phyloP scores from a whole-genome alignment of 345 rosid species.

The Moricandia moricandioides region DNA sequence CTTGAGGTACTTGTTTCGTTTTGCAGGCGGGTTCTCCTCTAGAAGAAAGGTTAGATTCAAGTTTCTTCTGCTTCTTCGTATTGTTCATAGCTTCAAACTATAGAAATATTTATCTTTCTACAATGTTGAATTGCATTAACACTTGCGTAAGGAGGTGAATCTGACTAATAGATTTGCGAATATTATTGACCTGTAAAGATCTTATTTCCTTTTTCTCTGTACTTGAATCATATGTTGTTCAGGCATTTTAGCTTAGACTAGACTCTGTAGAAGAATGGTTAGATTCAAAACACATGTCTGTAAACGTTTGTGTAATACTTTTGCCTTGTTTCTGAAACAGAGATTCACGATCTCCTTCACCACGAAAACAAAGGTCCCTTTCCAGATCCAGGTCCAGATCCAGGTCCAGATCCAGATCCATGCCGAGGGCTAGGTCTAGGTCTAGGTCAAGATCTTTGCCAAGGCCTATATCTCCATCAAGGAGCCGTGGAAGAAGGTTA shows the following conservation, averaged over 20 bases:
- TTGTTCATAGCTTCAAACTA: neutral
- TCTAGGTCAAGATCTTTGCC: conserved; percentile 62
- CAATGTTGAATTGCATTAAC: neutral
- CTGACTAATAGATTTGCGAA: conserved; percentile 4
- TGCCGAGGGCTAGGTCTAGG: conserved; percentile 37
- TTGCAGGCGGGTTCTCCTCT: conserved; percentile 72
- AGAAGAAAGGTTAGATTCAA: conserved; percentile 51
- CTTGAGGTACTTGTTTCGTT: conserved; percentile 1
- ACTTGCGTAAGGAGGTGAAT: conserved; percentile 8
- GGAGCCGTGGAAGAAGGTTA: conserved; percentile 86
- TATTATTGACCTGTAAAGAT: neutral
- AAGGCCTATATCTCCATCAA: conserved; percentile 67
- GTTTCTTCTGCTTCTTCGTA: neutral
- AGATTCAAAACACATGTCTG: neutral
- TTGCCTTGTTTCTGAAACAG: conserved; percentile 35
- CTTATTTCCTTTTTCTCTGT: neutral
- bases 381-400: conserved; percentile 52
- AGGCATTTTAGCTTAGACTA: neutral
- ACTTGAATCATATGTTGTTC: neutral
- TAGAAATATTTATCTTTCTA: neutral
- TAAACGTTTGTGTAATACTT: neutral
- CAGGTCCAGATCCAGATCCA: conserved; percentile 49
- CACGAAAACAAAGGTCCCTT: conserved; percentile 51
- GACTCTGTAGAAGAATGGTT: neutral
- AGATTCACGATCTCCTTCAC: conserved; percentile 65